Evolutionary conservation across 768 basidiomycete genomes (phyloP).

Genomic region (Crepidotus variabilis): DNA sequence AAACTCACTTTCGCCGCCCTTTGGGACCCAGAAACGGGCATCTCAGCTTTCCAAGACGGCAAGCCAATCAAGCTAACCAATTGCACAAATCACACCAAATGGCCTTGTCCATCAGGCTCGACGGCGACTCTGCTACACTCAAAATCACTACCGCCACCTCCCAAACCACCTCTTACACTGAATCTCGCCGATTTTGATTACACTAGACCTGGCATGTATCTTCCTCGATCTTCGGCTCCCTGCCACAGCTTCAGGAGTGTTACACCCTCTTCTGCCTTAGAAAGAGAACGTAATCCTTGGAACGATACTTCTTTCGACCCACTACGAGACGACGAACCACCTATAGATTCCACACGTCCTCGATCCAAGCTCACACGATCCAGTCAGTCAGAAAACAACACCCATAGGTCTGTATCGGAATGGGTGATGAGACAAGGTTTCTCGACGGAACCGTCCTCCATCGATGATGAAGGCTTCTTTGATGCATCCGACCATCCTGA

Average conservation of each 20-base stretch:
- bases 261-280: background rate
- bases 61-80: slow-evolving; percentile 1
- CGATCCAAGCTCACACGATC: background rate
- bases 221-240: background rate
- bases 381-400: background rate
- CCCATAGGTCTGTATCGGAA: background rate
- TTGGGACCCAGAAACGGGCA: slow-evolving; percentile 4
- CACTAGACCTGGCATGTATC: background rate
- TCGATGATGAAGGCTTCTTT: slow-evolving; percentile 2
- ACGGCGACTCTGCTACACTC: background rate
- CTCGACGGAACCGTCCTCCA: background rate
- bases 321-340: background rate
- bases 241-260: background rate
- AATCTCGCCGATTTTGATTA: background rate
- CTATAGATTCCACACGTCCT: background rate
- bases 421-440: background rate
- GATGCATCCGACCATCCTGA: background rate
- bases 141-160: background rate
- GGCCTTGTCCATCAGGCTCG: background rate
- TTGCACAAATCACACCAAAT: background rate
- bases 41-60: slow-evolving; percentile 3
- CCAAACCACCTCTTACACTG: background rate
- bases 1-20: slow-evolving; percentile 8
- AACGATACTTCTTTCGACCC: background rate
- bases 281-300: background rate